A percentile compares a stretch with the other conserved stretches of the same genome.
These are phyloP conservation scores for Lignosus rhinocerotis DNA, from an alignment of 1,284 basidiomycete species.

Conservation along the genomic window DNA sequence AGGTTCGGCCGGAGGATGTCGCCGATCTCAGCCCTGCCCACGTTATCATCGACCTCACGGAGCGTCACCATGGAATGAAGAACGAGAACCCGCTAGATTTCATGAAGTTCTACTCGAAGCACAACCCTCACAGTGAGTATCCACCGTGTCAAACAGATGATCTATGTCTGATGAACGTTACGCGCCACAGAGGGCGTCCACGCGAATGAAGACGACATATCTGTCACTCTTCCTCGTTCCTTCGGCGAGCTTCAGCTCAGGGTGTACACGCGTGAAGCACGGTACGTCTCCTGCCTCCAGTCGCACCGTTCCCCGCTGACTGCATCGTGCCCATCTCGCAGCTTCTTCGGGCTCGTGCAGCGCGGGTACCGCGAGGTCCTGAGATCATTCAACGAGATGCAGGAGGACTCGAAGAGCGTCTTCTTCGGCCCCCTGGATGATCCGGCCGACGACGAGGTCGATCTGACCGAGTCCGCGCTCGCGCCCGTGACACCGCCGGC, in stretches of 20 bases:
- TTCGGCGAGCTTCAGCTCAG: constrained; percentile 68
- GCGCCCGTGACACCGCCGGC: constrained; percentile 27
- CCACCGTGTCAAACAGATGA: not conserved
- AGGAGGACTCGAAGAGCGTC: not conserved
- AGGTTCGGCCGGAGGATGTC: constrained; percentile 30
- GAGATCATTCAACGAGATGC: constrained; percentile 30
- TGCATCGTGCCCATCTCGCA: constrained; percentile 14
- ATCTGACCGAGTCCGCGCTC: not conserved
- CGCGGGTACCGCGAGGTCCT: constrained; percentile 63
- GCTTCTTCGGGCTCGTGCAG: constrained; percentile 60
- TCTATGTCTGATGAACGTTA: not conserved
- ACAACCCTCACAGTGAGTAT: constrained; percentile 52
- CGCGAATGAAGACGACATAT: constrained; percentile 59
- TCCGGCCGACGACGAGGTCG: constrained; percentile 1
- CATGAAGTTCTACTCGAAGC: constrained; percentile 75
- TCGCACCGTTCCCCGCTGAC: not conserved
- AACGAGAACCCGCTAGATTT: constrained; percentile 66
- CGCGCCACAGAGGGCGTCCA: constrained; percentile 38
- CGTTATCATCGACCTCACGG: constrained; percentile 61
- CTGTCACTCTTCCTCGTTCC: constrained; percentile 55
- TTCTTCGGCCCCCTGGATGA: not conserved
- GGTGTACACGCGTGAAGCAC: constrained; percentile 64
- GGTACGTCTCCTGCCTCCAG: constrained; percentile 32
- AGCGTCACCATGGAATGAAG: constrained; percentile 75
- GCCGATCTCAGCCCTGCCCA: constrained; percentile 45